These are phyloP conservation scores for Bacidia gigantensis DNA, from an alignment of 495 filamentous ascomycete genomes.

Conservation along the genomic window DNA sequence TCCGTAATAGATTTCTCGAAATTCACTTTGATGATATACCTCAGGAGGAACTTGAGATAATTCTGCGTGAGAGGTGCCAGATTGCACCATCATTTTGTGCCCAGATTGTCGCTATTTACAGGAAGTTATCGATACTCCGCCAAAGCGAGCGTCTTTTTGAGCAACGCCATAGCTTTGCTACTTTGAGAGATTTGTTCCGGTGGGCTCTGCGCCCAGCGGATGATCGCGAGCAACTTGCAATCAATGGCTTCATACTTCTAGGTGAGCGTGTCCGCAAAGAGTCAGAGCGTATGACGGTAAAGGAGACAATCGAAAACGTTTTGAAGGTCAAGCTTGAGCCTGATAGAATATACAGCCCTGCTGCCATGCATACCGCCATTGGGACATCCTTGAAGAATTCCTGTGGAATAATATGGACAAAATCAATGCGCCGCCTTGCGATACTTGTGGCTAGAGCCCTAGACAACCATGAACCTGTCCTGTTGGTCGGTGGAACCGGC, in stretches of 20 bases:
- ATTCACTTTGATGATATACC: constrained; percentile 98
- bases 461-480: constrained; percentile 80
- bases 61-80: constrained; percentile 73
- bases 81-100: constrained; percentile 85
- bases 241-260: constrained; percentile 90
- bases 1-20: constrained; percentile 93
- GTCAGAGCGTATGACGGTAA: constrained; percentile 73
- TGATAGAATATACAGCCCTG: constrained; percentile 49
- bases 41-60: constrained; percentile 84
- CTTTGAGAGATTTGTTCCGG: constrained; percentile 86
- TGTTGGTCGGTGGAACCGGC: constrained; percentile 91
- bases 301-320: constrained; percentile 77
- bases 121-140: constrained; percentile 72
- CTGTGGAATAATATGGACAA: constrained; percentile 76
- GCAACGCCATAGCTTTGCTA: constrained; percentile 95
- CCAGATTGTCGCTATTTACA: constrained; percentile 86
- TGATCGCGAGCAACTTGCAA: constrained; percentile 73
- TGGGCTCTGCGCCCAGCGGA: constrained; percentile 87
- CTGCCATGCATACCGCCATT: constrained; percentile 34
- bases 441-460: constrained; percentile 73
- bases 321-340: constrained; percentile 77
- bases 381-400: constrained; percentile 28
- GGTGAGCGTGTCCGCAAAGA: constrained; percentile 87
- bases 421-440: constrained; percentile 81
- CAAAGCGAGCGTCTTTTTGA: constrained; percentile 87